These are phyloP conservation scores for Capsicum pubescens DNA, from an alignment of 257 asterid species.

Conservation along the genomic window DNA sequence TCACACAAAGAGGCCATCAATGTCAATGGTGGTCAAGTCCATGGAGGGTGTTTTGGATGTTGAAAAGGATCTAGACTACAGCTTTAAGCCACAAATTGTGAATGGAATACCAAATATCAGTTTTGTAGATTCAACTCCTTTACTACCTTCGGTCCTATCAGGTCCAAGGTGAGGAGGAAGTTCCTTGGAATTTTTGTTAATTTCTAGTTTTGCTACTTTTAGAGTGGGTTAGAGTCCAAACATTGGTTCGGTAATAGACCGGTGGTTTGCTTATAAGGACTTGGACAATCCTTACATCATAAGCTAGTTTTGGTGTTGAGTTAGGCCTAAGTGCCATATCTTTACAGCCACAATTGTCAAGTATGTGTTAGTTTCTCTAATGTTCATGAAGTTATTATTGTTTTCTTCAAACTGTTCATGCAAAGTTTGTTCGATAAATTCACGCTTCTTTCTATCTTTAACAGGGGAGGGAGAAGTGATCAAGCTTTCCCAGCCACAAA, in stretches of 20 bases:
- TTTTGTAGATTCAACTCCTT: conserved; percentile 9
- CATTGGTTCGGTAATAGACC: too few relatives aligned
- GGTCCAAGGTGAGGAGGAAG: conserved; percentile 4
- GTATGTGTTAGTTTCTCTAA: background rate
- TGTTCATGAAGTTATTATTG: background rate
- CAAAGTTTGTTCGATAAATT: too few relatives aligned
- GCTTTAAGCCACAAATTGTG: background rate
- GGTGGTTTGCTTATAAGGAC: too few relatives aligned
- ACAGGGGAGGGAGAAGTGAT: too few relatives aligned
- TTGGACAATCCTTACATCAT: too few relatives aligned
- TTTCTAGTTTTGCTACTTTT: background rate
- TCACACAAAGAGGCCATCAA: conserved; percentile 32
- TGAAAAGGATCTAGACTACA: background rate
- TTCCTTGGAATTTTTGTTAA: background rate
- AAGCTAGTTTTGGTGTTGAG: too few relatives aligned
- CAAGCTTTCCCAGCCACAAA: too few relatives aligned
- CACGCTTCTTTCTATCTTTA: too few relatives aligned
- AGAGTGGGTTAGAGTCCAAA: too few relatives aligned
- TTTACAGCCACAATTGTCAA: background rate
- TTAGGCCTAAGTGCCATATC: too few relatives aligned
- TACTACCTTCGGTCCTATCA: conserved; percentile 17
- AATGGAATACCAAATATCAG: background rate
- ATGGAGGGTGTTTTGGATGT: conserved; percentile 31
- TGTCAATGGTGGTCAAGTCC: conserved; percentile 36
- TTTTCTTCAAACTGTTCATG: background rate